Percentiles rank a stretch among this genome's conserved stretches.
These are phyloP conservation scores for Erysimum cheiri DNA, from an alignment of 441 rosid species.

Conservation along the genomic window DNA sequence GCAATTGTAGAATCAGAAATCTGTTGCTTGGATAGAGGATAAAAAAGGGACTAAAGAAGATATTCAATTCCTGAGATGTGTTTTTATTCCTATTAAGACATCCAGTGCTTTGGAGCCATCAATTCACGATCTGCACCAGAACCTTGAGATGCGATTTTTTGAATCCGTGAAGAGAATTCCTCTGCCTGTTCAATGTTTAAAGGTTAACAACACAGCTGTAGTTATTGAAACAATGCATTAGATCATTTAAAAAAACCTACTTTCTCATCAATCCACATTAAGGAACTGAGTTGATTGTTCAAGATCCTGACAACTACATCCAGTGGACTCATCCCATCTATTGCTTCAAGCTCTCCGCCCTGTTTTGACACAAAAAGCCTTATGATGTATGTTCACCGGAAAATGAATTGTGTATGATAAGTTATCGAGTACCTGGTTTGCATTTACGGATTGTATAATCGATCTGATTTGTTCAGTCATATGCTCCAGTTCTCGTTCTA, in stretches of 20 bases:
- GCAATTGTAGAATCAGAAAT: background rate
- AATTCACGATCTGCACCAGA: conserved; percentile 62
- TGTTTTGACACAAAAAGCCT: conserved; percentile 41
- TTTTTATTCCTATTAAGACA: conserved; percentile 50
- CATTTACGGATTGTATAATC: conserved; percentile 76
- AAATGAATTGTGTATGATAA: conserved; percentile 3
- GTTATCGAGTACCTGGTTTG: conserved; percentile 64
- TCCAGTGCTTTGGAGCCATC: conserved; percentile 75
- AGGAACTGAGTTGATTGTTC: conserved; percentile 95
- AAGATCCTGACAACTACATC: conserved; percentile 88
- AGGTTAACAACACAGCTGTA: conserved; percentile 4
- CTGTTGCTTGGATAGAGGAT: conserved; percentile 4
- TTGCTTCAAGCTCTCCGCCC: conserved; percentile 87
- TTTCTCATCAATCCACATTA: conserved; percentile 99
- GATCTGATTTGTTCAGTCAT: conserved; percentile 91
- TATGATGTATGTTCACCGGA: conserved; percentile 7
- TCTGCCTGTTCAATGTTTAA: conserved; percentile 64
- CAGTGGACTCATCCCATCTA: conserved; percentile 86
- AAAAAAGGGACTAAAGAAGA: conserved; percentile 12
- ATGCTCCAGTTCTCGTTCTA: conserved; percentile 92
- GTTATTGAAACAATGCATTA: background rate
- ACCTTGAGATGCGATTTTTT: conserved; percentile 77
- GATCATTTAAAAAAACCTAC: conserved; percentile 47
- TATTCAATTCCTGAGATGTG: background rate
- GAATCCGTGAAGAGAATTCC: conserved; percentile 84